A percentile compares a stretch with the other conserved stretches of the same genome.
phyloP scores from a whole-genome alignment of 345 rosid species.

The Nasturtium officinale region DNA sequence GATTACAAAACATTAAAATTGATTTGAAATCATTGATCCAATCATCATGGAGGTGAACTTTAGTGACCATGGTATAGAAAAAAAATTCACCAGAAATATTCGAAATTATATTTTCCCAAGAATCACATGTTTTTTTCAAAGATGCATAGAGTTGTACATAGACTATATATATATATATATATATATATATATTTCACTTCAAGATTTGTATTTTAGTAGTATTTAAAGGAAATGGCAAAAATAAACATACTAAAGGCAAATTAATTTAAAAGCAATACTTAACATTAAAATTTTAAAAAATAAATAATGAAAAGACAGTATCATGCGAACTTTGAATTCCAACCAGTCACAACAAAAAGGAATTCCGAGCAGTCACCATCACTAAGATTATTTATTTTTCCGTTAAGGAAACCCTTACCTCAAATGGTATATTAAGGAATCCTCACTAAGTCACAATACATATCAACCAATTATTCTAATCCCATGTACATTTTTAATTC shows the following conservation, averaged over 20 bases:
- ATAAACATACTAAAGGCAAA: constrained; percentile 3
- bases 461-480: constrained; percentile 24
- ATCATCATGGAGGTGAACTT: background rate
- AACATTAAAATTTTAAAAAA: background rate
- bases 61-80: background rate
- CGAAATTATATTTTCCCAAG: background rate
- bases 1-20: background rate
- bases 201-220: background rate
- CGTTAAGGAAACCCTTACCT: constrained; percentile 41
- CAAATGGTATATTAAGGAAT: constrained; percentile 35
- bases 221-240: background rate
- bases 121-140: constrained; percentile 7
- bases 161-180: background rate
- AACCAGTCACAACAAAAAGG: constrained; percentile 22
- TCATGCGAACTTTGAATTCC: constrained; percentile 30
- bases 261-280: background rate
- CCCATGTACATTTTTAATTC: constrained; percentile 9
- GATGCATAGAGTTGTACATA: constrained; percentile 5
- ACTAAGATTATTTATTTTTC: constrained; percentile 29
- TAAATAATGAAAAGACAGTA: background rate
- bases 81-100: too few species aligned
- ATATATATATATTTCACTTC: background rate
- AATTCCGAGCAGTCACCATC: constrained; percentile 24
- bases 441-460: constrained; percentile 7
- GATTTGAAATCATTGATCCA: background rate